Conservation (phyloP, 768 basidiomycete species). For the Russula olivacea region DNA sequence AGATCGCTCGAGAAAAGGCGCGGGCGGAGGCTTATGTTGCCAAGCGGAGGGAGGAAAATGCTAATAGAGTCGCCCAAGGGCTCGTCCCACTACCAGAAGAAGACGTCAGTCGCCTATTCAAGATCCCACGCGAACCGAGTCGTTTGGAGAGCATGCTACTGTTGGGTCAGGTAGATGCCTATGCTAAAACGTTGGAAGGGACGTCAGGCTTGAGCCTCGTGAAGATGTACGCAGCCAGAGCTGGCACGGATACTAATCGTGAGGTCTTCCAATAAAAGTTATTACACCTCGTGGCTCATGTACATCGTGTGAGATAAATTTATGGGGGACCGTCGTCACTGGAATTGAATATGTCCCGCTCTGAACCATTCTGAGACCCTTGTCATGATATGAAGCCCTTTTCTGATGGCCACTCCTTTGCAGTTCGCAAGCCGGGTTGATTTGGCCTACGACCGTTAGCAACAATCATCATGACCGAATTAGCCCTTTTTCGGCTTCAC, state of each 20-base stretch:
- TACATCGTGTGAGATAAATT: not conserved
- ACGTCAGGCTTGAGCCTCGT: slow-evolving; percentile 56
- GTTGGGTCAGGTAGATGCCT: slow-evolving; percentile 82
- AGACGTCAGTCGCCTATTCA: slow-evolving; percentile 77
- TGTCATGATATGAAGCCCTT: not conserved
- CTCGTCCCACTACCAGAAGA: slow-evolving; percentile 83
- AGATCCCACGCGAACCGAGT: slow-evolving; percentile 83
- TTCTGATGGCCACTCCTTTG: not conserved
- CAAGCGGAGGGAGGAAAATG: slow-evolving; percentile 89
- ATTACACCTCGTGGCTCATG: not conserved
- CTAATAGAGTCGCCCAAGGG: slow-evolving; percentile 70
- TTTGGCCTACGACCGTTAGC: not conserved
- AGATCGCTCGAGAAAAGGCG: slow-evolving; percentile 79
- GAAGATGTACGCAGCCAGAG: slow-evolving; percentile 77
- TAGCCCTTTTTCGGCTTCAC: not conserved
- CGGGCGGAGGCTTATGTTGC: slow-evolving; percentile 73
- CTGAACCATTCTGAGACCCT: not conserved
- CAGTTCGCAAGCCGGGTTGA: not conserved
- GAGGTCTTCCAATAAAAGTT: slow-evolving; percentile 11
- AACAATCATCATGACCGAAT: not conserved
- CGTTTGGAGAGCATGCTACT: slow-evolving; percentile 81
- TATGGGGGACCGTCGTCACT: not conserved
- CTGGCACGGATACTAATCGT: slow-evolving; percentile 28
- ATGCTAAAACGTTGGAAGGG: slow-evolving; percentile 69
- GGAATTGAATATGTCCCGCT: not conserved